Percentiles rank a stretch among this genome's conserved stretches.
These are phyloP conservation scores for Naematelia encephala DNA, from an alignment of 768 basidiomycete genomes.

Conservation along the genomic window DNA sequence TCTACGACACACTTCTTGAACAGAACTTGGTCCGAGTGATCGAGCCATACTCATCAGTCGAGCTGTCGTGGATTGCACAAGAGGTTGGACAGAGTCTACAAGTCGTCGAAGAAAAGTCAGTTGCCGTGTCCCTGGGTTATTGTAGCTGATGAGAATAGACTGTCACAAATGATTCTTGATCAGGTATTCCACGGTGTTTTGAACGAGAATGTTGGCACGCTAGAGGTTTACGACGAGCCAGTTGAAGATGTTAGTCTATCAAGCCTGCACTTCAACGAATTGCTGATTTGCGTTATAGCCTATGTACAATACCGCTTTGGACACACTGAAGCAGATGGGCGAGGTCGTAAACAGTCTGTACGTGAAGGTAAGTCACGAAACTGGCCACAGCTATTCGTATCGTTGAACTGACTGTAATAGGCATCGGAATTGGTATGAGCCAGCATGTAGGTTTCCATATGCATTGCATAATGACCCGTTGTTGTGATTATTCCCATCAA, in stretches of 20 bases:
- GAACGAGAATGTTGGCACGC: conserved; percentile 90
- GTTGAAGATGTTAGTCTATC: conserved; percentile 71
- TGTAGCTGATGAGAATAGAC: conserved; percentile 54
- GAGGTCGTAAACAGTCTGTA: conserved; percentile 94
- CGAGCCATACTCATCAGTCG: conserved; percentile 90
- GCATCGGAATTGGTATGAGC: neutral
- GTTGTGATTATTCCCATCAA: too few relatives aligned
- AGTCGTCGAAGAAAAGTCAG: conserved; percentile 86
- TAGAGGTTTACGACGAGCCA: conserved; percentile 83
- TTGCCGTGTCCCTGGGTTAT: conserved; percentile 13
- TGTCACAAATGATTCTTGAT: conserved; percentile 98
- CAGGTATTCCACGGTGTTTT: conserved; percentile 90
- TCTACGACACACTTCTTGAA: conserved; percentile 94
- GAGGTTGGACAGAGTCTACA: conserved; percentile 81
- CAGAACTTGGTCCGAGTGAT: conserved; percentile 94
- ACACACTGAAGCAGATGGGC: conserved; percentile 81
- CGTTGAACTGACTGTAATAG: neutral
- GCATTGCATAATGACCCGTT: too few relatives aligned
- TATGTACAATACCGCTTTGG: conserved; percentile 81
- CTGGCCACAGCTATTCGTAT: conserved; percentile 2
- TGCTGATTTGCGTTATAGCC: conserved; percentile 56
- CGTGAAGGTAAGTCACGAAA: conserved; percentile 60
- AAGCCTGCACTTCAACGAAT: neutral
- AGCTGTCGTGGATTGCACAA: conserved; percentile 81
- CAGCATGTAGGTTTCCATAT: neutral